These are phyloP conservation scores for Ascoidea tarda DNA, from an alignment of 805 yeast species.

Conservation along the genomic window DNA sequence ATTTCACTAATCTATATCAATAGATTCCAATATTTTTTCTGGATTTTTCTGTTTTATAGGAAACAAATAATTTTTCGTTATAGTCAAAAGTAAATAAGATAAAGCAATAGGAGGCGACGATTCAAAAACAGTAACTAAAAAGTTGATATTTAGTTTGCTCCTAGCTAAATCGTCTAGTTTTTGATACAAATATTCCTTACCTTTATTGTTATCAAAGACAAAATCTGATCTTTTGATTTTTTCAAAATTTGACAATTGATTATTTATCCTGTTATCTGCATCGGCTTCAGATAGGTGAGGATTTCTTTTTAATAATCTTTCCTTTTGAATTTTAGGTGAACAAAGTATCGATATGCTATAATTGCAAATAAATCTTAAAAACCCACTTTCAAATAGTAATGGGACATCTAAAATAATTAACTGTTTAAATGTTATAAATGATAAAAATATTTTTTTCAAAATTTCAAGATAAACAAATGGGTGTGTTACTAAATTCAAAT, in stretches of 20 bases:
- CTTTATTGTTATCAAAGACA: conserved; percentile 48
- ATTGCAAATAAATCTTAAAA: conserved; percentile 58
- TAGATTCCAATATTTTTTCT: no score
- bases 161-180: conserved; percentile 21
- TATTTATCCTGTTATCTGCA: conserved; percentile 53
- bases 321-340: conserved; percentile 37
- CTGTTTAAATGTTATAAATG: conserved; percentile 42
- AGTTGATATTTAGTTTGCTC: no score
- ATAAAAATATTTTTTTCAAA: conserved; percentile 33
- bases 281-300: conserved; percentile 51
- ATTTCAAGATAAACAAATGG: conserved; percentile 68
- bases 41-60: no score
- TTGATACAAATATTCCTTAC: conserved; percentile 26
- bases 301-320: conserved; percentile 54
- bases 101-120: no score
- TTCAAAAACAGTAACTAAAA: no score
- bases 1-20: no score
- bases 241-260: conserved; percentile 58
- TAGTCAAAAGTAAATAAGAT: no score
- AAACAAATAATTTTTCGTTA: no score
- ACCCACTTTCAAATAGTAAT: conserved; percentile 64
- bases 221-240: conserved; percentile 48
- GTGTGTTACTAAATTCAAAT: conserved; percentile 68
- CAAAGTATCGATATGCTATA: conserved; percentile 54
- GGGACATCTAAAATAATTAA: conserved; percentile 84